These are phyloP conservation scores for Solanum ossicruentum DNA, from an alignment of 257 asterid species.

Conservation along the genomic window DNA sequence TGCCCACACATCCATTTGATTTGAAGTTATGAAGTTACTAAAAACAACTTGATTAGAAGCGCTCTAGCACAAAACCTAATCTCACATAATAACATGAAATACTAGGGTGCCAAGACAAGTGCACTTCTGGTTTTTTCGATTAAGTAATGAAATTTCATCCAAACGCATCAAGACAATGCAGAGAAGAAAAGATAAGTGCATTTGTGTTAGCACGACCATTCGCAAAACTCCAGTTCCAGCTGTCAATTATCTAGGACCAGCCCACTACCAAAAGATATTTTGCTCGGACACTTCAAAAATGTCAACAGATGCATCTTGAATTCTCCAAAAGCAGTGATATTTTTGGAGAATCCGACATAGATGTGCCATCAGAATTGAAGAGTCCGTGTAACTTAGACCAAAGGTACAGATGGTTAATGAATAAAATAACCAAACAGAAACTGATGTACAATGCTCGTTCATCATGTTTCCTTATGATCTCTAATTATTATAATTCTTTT, in stretches of 20 bases:
- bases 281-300: too few species aligned
- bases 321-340: too few species aligned
- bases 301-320: too few species aligned
- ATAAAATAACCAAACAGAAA: background rate
- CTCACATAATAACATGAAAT: background rate
- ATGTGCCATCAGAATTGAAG: too few species aligned
- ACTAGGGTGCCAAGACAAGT: background rate
- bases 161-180: background rate
- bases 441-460: background rate
- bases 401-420: background rate
- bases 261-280: background rate
- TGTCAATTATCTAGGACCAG: background rate
- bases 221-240: background rate
- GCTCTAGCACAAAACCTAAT: background rate
- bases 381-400: too few species aligned
- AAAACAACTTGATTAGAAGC: background rate
- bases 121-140: background rate
- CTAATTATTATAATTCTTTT: background rate
- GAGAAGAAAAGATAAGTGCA: background rate
- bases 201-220: background rate
- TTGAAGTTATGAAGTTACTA: background rate
- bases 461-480: background rate
- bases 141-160: background rate
- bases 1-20: too few species aligned
- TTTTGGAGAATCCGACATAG: too few species aligned